Evolutionary conservation across 768 basidiomycete species (phyloP).

Genomic region (Leccinum subtestaceum): DNA sequence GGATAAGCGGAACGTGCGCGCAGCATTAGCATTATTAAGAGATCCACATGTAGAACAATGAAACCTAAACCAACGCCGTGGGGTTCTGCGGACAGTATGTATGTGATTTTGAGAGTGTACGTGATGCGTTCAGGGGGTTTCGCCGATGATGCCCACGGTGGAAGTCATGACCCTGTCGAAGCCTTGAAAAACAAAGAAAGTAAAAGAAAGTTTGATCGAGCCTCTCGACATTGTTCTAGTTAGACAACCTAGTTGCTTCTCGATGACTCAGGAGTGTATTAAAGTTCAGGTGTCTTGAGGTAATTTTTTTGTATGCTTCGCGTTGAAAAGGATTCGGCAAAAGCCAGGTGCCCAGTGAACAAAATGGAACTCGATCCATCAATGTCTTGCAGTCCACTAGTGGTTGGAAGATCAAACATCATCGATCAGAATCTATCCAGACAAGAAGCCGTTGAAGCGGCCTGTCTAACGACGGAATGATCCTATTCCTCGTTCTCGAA

Average conservation of each 20-base stretch:
- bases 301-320: conserved; percentile 50
- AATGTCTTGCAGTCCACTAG: conserved; percentile 52
- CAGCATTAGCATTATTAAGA: conserved; percentile 46
- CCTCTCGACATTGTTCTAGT: conserved; percentile 43
- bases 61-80: conserved; percentile 46
- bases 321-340: conserved; percentile 38
- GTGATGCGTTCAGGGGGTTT: conserved; percentile 50
- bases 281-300: conserved; percentile 52
- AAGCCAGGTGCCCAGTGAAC: conserved; percentile 44
- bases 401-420: conserved; percentile 44
- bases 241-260: conserved; percentile 37
- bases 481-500: conserved; percentile 36
- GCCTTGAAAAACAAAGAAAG: conserved; percentile 39
- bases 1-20: conserved; percentile 47
- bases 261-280: conserved; percentile 60
- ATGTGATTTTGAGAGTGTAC: conserved; percentile 63
- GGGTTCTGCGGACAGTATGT: conserved; percentile 45
- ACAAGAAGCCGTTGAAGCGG: conserved; percentile 37
- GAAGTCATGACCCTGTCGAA: conserved; percentile 40
- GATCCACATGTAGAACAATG: conserved; percentile 59
- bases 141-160: conserved; percentile 47
- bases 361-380: conserved; percentile 56
- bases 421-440: conserved; percentile 55
- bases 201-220: conserved; percentile 51
- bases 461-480: conserved; percentile 44